Percentiles rank a stretch among this genome's conserved stretches.
These are phyloP conservation scores for Serendipita sp. DNA, from an alignment of 768 basidiomycete species.

Conservation along the genomic window DNA sequence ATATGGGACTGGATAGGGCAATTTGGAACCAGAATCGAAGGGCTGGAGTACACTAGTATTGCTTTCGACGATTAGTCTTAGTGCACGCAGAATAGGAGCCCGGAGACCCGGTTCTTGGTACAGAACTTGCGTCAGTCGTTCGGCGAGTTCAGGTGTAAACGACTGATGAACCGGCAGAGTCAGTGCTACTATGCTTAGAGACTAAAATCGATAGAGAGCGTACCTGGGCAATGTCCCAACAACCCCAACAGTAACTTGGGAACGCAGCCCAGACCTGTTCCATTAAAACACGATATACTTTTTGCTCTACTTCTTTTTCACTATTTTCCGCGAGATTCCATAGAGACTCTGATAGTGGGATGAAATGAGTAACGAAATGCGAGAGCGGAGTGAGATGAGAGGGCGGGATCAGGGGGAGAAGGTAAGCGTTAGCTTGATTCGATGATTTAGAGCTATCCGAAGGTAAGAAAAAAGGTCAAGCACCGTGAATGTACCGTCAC, in stretches of 20 bases:
- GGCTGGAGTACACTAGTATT: conserved; percentile 38
- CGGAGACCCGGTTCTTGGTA: conserved; percentile 80
- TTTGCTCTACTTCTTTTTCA: conserved; percentile 69
- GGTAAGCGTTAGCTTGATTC: conserved; percentile 71
- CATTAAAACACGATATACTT: conserved; percentile 88
- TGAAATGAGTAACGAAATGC: conserved; percentile 82
- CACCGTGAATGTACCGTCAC: not conserved
- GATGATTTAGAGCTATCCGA: not conserved
- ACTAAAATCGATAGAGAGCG: not conserved
- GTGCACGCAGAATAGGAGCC: conserved; percentile 60
- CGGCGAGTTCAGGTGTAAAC: conserved; percentile 60
- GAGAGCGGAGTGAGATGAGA: conserved; percentile 64
- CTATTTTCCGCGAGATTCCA: conserved; percentile 76
- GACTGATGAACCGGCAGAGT: conserved; percentile 29
- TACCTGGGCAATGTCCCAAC: conserved; percentile 59
- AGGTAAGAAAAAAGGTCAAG: not conserved
- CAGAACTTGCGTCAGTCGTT: conserved; percentile 83
- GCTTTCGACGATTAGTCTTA: conserved; percentile 70
- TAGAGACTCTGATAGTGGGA: conserved; percentile 85
- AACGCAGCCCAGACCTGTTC: conserved; percentile 89
- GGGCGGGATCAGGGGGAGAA: conserved; percentile 72
- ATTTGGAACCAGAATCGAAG: not conserved
- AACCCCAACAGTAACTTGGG: conserved; percentile 74
- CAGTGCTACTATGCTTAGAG: not conserved
- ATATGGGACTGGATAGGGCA: not conserved